Base-by-base conservation (phyloP, 805 yeast genomes). In the Komagataella ulmi region DNA sequence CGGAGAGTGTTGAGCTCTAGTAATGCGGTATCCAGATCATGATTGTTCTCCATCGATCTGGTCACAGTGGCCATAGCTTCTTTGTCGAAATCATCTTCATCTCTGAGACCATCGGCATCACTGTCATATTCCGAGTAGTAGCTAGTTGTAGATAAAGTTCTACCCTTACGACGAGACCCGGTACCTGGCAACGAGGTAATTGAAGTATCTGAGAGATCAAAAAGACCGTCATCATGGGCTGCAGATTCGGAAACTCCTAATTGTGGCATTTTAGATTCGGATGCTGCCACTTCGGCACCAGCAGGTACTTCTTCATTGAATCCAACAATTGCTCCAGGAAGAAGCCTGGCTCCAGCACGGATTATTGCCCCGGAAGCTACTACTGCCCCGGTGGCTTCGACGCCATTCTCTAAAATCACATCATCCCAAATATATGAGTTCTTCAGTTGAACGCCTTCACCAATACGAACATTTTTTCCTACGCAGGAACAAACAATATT, bases 41-140 rank as follows among this genome's bases (percentile, higher is more conserved):
- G 99, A 65, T 88, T 86, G 61, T 90, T 84, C 58, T 86, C 91
- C 66, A 93, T 77, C 1, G 99, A 95, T 62, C 99, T 77, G 58
- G 83, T 88, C 36, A 93, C 86, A 0, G 97, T 88, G 8, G 95
- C 97, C 54, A 85, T 73, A n/a, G 97, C 99, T 72, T 93, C 99
- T 53, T 75, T 76, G 57, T 77, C 77, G 66, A 91, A 91, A 62
- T 85, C 88, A 64, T 87, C 96, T 52, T 81, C 88, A 46, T 69
- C 74, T 44, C 70, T 77, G 46, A 67, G 74, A 10, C 64, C 70
- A 23, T 63, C 71, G 17, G 59, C 67, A 55, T 60, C 65, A 23
- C 65, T 40, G 61, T 67, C 47, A 69, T 75, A 50, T 76, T 30
- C 40, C 14, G 40, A 30, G 40, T 30, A 30, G 40, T 30, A 30